Evolutionary conservation across 2,329 filamentous ascomycete species (phyloP), one percentile per base, ranked within the genome.

Genomic region (Xylaria sp.): DNA sequence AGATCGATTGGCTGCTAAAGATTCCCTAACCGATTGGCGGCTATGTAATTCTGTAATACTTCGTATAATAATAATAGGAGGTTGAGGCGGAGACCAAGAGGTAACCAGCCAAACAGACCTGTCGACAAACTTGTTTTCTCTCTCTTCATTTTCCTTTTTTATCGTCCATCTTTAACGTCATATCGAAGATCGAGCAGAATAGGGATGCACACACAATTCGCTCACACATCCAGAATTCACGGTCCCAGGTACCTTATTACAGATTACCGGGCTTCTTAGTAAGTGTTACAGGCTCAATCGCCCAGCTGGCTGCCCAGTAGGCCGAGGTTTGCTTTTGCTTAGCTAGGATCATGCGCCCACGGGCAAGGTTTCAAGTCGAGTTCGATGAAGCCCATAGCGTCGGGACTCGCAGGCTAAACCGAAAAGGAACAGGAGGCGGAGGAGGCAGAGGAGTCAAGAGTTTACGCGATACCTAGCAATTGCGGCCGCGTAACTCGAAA

Each of bases 401-500:
- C 29, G 11, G 29, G 29, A 34, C 5, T 34, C 5, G 8, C 29
- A 34, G 16, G 29, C 29, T 13, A 34, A 34, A 6, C 6, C 29
- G 16, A 34, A 34, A 26, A 26, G 24, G 29, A 4, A 11, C n/a
- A n/a, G n/a, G n/a, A n/a, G n/a, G n/a, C n/a, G n/a, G n/a, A n/a
- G n/a, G n/a, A n/a, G n/a, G n/a, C 29, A 3, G 8, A 26, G 24
- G 11, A 34, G 29, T 34, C 29, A 7, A 34, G 29, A 6, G 29
- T 34, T 34, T 13, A 34, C 8, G 24, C 6, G 24, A 6, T 26
- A n/a, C n/a, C 9, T 26, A 9, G 6, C 11, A 34, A 34, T 34
- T 6, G 9, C 38, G 40, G 46, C 45, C 40, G 44, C 52, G 49
- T 46, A 34, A 37, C 46, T 39, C 47, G 26, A 58, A 52, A 29